Conservation (phyloP, 1,284 basidiomycete genomes). For the Cystobasidium sp. region DNA sequence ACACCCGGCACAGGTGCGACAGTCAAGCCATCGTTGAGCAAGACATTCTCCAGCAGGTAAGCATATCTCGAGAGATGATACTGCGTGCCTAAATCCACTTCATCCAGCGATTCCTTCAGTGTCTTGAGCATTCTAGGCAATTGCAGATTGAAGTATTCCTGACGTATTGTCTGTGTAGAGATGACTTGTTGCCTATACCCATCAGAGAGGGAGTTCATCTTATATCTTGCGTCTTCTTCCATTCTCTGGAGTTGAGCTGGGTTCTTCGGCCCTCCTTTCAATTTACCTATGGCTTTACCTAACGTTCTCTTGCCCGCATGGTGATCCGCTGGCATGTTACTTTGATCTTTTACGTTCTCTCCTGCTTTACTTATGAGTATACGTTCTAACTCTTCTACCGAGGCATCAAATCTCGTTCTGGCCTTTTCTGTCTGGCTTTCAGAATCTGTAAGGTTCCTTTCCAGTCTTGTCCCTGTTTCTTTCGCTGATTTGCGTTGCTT, state of each 20-base stretch:
- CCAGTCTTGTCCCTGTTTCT: conserved; percentile 83
- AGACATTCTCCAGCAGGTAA: conserved; percentile 87
- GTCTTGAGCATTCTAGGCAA: conserved; percentile 90
- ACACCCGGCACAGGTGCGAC: conserved; percentile 64
- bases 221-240: conserved; percentile 87
- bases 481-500: conserved; percentile 90
- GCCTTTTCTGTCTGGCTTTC: conserved; percentile 85
- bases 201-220: conserved; percentile 85
- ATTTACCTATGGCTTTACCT: conserved; percentile 80
- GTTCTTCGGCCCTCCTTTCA: conserved; percentile 87
- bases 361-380: conserved; percentile 93
- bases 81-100: conserved; percentile 94
- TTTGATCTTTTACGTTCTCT: conserved; percentile 80
- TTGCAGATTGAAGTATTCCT: conserved; percentile 98
- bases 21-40: conserved; percentile 83
- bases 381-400: conserved; percentile 92
- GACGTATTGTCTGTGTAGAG: conserved; percentile 84
- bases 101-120: conserved; percentile 94
- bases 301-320: conserved; percentile 72
- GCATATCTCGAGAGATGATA: conserved; percentile 95
- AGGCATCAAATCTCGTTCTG: conserved; percentile 80
- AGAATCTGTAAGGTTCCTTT: conserved; percentile 85
- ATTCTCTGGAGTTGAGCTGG: conserved; percentile 88
- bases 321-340: conserved; percentile 58
- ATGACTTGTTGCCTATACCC: conserved; percentile 88